phyloP scores from a whole-genome alignment of 2,329 filamentous ascomycete genomes.

The Claviceps pusilla region DNA sequence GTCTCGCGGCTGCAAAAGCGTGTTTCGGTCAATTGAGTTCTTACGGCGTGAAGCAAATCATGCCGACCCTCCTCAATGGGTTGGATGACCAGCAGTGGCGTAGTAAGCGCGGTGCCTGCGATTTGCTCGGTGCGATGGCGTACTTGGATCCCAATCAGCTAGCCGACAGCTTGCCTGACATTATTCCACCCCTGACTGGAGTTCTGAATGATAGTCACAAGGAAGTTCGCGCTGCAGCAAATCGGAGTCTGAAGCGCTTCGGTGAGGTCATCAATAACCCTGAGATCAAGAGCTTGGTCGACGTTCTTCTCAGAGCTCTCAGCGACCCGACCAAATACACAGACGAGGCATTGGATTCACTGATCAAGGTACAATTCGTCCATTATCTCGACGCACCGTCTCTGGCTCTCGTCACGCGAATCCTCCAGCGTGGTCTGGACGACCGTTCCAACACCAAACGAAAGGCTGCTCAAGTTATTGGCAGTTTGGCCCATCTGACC shows the following conservation, averaged over 20 bases:
- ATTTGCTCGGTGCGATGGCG: conserved; percentile 93
- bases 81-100: conserved; percentile 94
- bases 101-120: conserved; percentile 95
- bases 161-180: conserved; percentile 80
- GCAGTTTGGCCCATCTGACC: conserved; percentile 89
- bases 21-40: conserved; percentile 90
- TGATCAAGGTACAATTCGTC: conserved; percentile 97
- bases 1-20: conserved; percentile 81
- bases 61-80: conserved; percentile 81
- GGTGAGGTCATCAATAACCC: conserved; percentile 97
- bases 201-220: conserved; percentile 97
- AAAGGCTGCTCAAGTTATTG: conserved; percentile 94
- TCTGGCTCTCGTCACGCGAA: conserved; percentile 83
- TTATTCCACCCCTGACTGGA: conserved; percentile 86
- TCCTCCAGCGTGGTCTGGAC: conserved; percentile 78
- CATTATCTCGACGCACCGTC: conserved; percentile 98
- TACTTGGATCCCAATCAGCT: conserved; percentile 94
- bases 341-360: conserved; percentile 77
- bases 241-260: conserved; percentile 91
- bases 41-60: conserved; percentile 85
- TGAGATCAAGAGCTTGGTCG: conserved; percentile 84
- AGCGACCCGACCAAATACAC: conserved; percentile 97
- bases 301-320: conserved; percentile 83
- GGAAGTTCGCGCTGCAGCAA: conserved; percentile 81
- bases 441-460: conserved; percentile 91